Base-by-base conservation (phyloP, 2,329 filamentous ascomycete species). In the Cladosporium sp. region DNA sequence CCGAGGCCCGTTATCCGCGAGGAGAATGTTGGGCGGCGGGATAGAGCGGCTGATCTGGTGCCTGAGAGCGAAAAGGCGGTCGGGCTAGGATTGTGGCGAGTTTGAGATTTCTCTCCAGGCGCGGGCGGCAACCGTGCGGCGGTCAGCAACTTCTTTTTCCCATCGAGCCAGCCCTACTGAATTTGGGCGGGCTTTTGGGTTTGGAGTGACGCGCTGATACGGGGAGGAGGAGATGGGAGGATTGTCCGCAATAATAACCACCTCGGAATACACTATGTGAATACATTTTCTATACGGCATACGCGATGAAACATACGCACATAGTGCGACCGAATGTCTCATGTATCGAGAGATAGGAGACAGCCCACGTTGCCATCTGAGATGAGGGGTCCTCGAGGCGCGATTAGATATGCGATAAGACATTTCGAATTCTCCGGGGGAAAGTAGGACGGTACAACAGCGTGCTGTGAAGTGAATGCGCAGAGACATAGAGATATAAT, bases 1-100 rank as follows among this genome's bases (percentile, higher is more conserved):
- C 43, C 43, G 43, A 47, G 43, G 43, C 43, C 34, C 34, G n/a
- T 28, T 19, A 19, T 15, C 47, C 51, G 51, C 25, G 39, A 22
- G 22, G 22, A 54, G 51, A 54, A 54, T 39, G 51, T 55, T 55
- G 51, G 51, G 51, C 51, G 43, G 43, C 43, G 51, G 51, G 36
- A 40, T 28, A 39, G 51, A 19, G 51, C 51, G 51, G 51, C 51
- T 40, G 51, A 52, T 39, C 36, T 22, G 36, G 34, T 25, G 51
- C 36, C 15, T 14, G 51, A 52, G 22, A 28, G n/a, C 47, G 39
- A 55, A 55, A 55, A 55, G 51, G 51, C 51, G 51, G 51, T 55
- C 51, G 51, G 38, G 20, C 37, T 20, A 19, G 25, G 25, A 25
- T 25, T 51, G 30, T 51, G 49, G 49, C 34, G 34, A 38, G 34